Conservation (phyloP, 1,284 basidiomycete species). For the Austropuccinia psidii region DNA sequence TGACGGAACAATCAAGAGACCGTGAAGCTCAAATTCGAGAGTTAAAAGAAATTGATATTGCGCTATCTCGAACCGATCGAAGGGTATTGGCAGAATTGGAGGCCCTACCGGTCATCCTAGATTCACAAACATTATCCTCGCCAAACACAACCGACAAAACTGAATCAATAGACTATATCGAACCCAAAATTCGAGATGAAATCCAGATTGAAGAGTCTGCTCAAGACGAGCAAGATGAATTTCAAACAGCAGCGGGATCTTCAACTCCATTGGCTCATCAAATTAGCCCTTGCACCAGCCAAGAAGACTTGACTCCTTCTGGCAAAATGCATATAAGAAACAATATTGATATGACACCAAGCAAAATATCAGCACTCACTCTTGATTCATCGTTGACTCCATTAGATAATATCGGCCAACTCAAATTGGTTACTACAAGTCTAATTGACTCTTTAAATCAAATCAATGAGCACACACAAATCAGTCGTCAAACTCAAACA, state of each 20-base stretch:
- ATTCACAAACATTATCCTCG: neutral
- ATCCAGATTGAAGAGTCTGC: neutral
- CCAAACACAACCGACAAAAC: neutral
- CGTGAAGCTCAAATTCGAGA: conserved; percentile 35
- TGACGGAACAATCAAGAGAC: conserved; percentile 25
- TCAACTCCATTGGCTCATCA: conserved; percentile 5
- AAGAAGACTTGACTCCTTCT: no score
- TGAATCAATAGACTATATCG: neutral
- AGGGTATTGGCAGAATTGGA: conserved; percentile 30
- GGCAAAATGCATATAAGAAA: no score
- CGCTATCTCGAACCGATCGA: conserved; percentile 22
- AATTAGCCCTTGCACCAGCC: neutral
- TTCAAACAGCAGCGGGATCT: no score
- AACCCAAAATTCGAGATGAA: neutral
- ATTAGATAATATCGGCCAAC: conserved; percentile 18
- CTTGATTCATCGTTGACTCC: no score
- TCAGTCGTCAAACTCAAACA: conserved; percentile 34
- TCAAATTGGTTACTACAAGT: conserved; percentile 27
- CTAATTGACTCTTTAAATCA: conserved; percentile 27
- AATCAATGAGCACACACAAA: conserved; percentile 34
- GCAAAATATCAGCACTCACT: neutral
- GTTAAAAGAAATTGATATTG: conserved; percentile 32
- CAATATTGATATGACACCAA: no score
- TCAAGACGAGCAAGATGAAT: neutral
- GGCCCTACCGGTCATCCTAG: conserved; percentile 8